These are phyloP conservation scores for Geotrichum reessii DNA, from an alignment of 1,139 yeast genomes.

Conservation along the genomic window DNA sequence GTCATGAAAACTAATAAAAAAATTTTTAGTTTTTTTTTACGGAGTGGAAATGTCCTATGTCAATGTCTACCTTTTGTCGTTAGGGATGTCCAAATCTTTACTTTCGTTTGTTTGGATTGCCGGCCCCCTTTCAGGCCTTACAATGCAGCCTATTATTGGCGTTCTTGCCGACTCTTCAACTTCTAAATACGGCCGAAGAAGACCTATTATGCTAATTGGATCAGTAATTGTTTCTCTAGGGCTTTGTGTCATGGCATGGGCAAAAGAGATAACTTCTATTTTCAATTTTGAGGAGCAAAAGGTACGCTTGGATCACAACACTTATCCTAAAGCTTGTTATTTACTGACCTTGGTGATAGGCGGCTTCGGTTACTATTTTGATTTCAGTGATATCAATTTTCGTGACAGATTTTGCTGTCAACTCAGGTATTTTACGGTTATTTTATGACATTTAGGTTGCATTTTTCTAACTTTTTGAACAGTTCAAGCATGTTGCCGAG, in stretches of 20 bases:
- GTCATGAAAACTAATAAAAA: background rate
- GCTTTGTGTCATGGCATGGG: constrained; percentile 45
- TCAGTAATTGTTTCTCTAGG: constrained; percentile 44
- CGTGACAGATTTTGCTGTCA: constrained; percentile 50
- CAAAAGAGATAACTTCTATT: constrained; percentile 36
- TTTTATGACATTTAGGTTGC: background rate
- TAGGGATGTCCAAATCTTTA: constrained; percentile 50
- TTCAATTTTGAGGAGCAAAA: constrained; percentile 14
- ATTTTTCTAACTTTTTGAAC: constrained; percentile 24
- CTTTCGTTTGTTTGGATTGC: constrained; percentile 58
- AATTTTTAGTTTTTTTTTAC: constrained; percentile 15
- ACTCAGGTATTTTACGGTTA: constrained; percentile 23
- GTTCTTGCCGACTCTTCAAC: constrained; percentile 49
- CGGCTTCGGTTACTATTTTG: constrained; percentile 33
- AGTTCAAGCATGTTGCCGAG: constrained; percentile 56
- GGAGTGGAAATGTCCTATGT: constrained; percentile 41
- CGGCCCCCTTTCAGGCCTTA: constrained; percentile 55
- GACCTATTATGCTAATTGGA: constrained; percentile 53
- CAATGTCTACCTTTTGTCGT: constrained; percentile 40
- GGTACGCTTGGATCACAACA: constrained; percentile 5
- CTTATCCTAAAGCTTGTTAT: background rate
- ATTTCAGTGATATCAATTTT: constrained; percentile 50
- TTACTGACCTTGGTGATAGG: constrained; percentile 6
- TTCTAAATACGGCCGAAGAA: constrained; percentile 44
- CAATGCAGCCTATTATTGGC: constrained; percentile 58